These are phyloP conservation scores for Epichloe brachyelytri DNA, from an alignment of 2,329 filamentous ascomycete species.

Conservation along the genomic window DNA sequence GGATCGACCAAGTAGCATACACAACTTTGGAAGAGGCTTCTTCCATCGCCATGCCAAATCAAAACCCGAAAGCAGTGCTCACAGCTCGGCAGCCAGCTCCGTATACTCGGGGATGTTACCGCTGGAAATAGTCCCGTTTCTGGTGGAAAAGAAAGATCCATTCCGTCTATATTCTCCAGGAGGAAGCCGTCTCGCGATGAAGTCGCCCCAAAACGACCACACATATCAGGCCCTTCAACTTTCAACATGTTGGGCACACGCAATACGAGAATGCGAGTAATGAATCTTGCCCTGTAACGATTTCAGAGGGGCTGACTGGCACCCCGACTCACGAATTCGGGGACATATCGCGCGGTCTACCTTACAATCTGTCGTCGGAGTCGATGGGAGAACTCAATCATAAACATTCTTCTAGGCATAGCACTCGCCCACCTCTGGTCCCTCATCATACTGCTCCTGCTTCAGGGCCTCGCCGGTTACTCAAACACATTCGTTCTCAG, in stretches of 20 bases:
- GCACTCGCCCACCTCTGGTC: constrained; percentile 8
- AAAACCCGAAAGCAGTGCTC: constrained; percentile 38
- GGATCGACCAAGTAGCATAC: constrained; percentile 46
- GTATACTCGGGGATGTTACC: constrained; percentile 31
- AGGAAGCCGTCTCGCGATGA: constrained; percentile 29
- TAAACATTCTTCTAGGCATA: background rate
- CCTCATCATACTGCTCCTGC: constrained; percentile 11
- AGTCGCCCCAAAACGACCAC: constrained; percentile 26
- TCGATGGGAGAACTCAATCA: constrained; percentile 12
- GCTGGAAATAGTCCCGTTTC: constrained; percentile 19
- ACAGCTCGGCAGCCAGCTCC: constrained; percentile 34
- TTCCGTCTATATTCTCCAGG: constrained; percentile 38
- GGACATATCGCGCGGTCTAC: background rate
- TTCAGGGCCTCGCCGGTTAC: constrained; percentile 19
- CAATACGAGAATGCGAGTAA: constrained; percentile 34
- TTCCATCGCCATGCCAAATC: constrained; percentile 40
- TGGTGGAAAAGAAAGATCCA: constrained; percentile 29
- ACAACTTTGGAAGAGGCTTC: constrained; percentile 45
- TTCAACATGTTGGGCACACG: constrained; percentile 51
- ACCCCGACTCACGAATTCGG: background rate
- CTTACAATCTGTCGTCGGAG: constrained; percentile 16
- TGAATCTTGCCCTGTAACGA: constrained; percentile 10
- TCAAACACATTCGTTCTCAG: constrained; percentile 34
- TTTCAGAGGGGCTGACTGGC: background rate
- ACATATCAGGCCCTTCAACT: constrained; percentile 53